phyloP scores from a whole-genome alignment of 176 grass and related monocot species.

The Typha latifolia region DNA sequence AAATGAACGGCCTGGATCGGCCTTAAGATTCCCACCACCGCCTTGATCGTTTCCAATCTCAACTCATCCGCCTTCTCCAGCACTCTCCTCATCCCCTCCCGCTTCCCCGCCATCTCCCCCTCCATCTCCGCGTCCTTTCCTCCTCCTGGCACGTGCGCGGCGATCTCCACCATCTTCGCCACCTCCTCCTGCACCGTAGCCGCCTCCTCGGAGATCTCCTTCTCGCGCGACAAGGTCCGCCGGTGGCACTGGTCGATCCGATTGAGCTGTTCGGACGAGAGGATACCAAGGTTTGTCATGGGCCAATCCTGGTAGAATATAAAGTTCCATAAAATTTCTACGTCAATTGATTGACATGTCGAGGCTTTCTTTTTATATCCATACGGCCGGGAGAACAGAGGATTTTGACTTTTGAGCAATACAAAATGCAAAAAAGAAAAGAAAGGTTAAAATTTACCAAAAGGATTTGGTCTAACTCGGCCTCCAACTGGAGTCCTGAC shows the following conservation, averaged over 20 bases:
- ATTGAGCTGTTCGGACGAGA: not conserved
- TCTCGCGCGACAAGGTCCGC: not conserved
- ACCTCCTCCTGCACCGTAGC: not conserved
- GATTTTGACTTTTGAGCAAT: too few species aligned
- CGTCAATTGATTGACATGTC: too few species aligned
- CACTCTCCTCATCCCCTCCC: not conserved
- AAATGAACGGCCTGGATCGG: not conserved
- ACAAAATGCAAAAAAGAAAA: too few species aligned
- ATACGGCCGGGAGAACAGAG: too few species aligned
- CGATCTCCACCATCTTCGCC: not conserved
- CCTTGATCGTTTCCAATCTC: not conserved
- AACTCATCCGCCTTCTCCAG: not conserved
- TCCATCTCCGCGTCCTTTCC: not conserved
- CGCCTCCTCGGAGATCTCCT: not conserved
- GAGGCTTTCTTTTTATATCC: too few species aligned
- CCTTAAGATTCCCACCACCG: not conserved
- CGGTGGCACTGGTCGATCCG: not conserved
- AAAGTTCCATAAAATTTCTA: too few species aligned
- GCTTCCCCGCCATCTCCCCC: not conserved
- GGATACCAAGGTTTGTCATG: not conserved
- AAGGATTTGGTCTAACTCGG: constrained; percentile 26
- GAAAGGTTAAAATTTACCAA: not conserved
- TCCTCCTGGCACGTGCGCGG: not conserved
- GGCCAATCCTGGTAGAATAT: not conserved
- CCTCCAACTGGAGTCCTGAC: constrained; percentile 51